Evolutionary conservation across 2,329 filamentous ascomycete genomes (phyloP).

Genomic region (Claviceps digitariae): DNA sequence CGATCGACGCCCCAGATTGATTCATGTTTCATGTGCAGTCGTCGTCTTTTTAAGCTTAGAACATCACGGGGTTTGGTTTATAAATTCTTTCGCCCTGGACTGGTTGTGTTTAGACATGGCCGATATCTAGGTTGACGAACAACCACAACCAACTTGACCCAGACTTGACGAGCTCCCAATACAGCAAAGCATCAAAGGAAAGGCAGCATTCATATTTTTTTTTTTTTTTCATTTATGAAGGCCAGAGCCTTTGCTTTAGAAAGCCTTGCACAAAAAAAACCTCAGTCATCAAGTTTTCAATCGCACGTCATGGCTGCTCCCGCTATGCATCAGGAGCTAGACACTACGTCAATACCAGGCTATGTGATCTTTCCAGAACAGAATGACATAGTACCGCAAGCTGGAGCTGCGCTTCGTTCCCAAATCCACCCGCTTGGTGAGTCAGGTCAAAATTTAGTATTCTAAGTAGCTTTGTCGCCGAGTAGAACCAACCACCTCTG

Average conservation of each 20-base stretch:
- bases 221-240: no score
- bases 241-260: no score
- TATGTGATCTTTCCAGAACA: conserved; percentile 32
- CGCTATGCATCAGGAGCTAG: conserved; percentile 11
- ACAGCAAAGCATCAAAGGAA: background rate
- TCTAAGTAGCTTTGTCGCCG: background rate
- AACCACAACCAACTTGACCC: background rate
- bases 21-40: background rate
- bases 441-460: background rate
- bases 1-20: background rate
- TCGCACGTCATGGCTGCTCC: conserved; percentile 10
- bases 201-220: background rate
- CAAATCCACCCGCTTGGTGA: conserved; percentile 24
- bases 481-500: background rate
- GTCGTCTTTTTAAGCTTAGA: background rate
- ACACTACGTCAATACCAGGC: conserved; percentile 29
- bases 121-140: conserved; percentile 1
- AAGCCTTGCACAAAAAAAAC: no score
- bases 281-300: background rate
- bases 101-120: background rate
- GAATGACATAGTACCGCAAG: conserved; percentile 22
- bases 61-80: background rate
- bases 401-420: conserved; percentile 17
- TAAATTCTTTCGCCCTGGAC: conserved; percentile 2
- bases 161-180: background rate